Conservation (phyloP, 345 rosid species). For the Ceriops decandra region DNA sequence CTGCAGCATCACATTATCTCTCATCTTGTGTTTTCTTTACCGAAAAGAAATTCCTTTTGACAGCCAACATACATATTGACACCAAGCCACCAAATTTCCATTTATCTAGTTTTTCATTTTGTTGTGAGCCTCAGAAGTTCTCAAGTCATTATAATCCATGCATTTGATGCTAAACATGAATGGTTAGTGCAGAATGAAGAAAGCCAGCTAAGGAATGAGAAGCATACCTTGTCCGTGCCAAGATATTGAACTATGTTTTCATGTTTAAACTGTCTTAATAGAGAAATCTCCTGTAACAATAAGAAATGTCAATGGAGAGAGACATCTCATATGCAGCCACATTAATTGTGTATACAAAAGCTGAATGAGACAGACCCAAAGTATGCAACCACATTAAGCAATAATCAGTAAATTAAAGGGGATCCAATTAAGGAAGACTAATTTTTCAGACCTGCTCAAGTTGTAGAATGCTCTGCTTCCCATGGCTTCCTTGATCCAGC, state of each 20-base stretch:
- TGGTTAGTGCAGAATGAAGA: no score
- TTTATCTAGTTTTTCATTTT: no score
- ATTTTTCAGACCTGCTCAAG: constrained; percentile 26
- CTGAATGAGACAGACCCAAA: no score
- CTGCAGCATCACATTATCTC: no score
- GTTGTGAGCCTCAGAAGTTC: no score
- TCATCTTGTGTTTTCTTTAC: no score
- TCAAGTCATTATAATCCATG: no score
- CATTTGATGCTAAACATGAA: no score
- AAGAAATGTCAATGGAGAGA: neutral
- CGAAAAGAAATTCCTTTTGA: no score
- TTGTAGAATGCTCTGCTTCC: constrained; percentile 24
- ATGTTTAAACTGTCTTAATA: constrained; percentile 24
- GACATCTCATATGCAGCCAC: neutral
- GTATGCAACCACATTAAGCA: neutral
- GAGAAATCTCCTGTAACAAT: constrained; percentile 26
- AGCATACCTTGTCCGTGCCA: constrained; percentile 26
- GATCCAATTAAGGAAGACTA: neutral
- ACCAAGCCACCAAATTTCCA: no score
- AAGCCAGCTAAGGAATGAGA: neutral
- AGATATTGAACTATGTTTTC: constrained; percentile 27
- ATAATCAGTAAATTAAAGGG: neutral
- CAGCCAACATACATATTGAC: no score
- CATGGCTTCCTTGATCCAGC: constrained; percentile 30
- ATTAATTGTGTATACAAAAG: no score